These are phyloP conservation scores for Camelina sativa DNA, from an alignment of 345 rosid genomes.

Conservation along the genomic window DNA sequence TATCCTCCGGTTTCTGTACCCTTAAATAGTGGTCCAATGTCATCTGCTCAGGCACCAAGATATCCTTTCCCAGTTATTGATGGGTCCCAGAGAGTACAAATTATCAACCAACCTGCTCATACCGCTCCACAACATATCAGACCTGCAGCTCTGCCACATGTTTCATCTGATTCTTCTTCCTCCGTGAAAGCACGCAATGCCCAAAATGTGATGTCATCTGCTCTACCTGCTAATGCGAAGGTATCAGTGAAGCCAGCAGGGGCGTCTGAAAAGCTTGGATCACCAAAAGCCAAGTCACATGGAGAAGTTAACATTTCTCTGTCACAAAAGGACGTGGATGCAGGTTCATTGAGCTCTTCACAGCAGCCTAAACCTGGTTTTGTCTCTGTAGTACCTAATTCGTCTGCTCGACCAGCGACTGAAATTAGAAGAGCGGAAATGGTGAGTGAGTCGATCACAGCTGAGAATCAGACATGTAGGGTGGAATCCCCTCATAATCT, in stretches of 20 bases:
- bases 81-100: constrained; percentile 62
- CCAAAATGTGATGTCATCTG: constrained; percentile 47
- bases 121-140: constrained; percentile 51
- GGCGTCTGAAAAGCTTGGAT: constrained; percentile 55
- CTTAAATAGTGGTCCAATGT: constrained; percentile 58
- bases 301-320: constrained; percentile 47
- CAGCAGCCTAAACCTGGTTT: constrained; percentile 46
- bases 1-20: constrained; percentile 63
- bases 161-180: constrained; percentile 47
- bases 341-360: constrained; percentile 44
- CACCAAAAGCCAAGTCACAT: constrained; percentile 45
- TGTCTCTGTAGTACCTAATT: constrained; percentile 44
- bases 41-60: constrained; percentile 67
- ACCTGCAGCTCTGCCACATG: constrained; percentile 46
- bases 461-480: constrained; percentile 55
- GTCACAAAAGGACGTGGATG: constrained; percentile 48
- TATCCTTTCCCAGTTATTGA: constrained; percentile 59
- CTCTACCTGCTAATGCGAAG: constrained; percentile 49
- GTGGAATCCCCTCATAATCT: constrained; percentile 48
- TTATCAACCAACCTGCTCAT: constrained; percentile 52
- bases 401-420: constrained; percentile 39
- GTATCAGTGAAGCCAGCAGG: constrained; percentile 60
- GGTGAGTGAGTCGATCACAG: constrained; percentile 58
- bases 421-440: constrained; percentile 50
- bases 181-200: constrained; percentile 51